These are phyloP conservation scores for Blepharisma stoltei DNA, from an alignment of 73 alveolate genomes.

Conservation along the genomic window DNA sequence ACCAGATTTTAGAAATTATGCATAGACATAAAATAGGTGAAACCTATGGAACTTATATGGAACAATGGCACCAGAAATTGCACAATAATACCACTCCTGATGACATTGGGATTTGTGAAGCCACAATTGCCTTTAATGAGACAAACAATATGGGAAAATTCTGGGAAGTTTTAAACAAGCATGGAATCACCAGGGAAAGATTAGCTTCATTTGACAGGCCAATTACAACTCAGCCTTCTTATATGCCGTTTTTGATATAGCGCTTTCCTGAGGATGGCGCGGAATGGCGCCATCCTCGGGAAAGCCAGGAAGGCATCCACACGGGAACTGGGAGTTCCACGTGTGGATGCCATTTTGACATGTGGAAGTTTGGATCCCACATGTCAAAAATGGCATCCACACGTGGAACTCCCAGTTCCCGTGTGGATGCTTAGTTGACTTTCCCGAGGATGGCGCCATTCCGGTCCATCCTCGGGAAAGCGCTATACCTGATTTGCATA, in stretches of 20 bases:
- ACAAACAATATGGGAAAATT: conserved; percentile 80
- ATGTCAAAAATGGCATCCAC: too few relatives aligned
- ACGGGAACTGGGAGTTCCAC: too few relatives aligned
- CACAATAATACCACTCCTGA: conserved; percentile 96
- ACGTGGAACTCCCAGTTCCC: too few relatives aligned
- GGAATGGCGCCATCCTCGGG: too few relatives aligned
- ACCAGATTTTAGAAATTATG: conserved; percentile 86
- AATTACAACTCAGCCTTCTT: conserved; percentile 44
- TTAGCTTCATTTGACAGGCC: conserved; percentile 41
- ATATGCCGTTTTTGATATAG: conserved; percentile 4
- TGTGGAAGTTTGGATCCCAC: too few relatives aligned
- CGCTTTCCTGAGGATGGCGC: too few relatives aligned
- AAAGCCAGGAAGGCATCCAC: too few relatives aligned
- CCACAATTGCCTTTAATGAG: conserved; percentile 74
- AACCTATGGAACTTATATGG: conserved; percentile 30
- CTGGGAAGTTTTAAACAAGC: conserved; percentile 61
- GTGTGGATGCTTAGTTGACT: too few relatives aligned
- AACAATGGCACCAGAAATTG: conserved; percentile 94
- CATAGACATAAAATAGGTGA: conserved; percentile 42
- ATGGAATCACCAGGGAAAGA: conserved; percentile 48
- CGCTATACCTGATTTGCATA: neutral
- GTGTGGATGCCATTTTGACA: too few relatives aligned
- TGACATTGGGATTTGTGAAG: conserved; percentile 89
- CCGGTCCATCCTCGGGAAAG: too few relatives aligned
- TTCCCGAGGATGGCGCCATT: too few relatives aligned